Evolutionary conservation across 805 yeast genomes (phyloP).

Genomic region (Candida sanyiensis): DNA sequence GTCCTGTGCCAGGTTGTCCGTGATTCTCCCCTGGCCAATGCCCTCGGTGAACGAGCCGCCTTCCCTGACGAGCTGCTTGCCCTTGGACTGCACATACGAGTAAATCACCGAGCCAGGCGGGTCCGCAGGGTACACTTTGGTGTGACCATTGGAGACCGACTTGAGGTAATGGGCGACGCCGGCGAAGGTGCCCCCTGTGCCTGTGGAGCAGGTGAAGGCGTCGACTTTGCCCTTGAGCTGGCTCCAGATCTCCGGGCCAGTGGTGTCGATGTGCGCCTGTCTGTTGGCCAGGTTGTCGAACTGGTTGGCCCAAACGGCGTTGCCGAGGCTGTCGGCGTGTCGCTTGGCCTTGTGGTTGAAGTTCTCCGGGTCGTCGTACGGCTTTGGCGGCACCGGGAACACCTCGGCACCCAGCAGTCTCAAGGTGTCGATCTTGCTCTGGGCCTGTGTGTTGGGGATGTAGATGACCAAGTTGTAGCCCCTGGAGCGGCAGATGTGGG

Average conservation of each 20-base stretch:
- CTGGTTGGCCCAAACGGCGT: conserved; percentile 92
- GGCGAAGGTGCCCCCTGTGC: conserved; percentile 91
- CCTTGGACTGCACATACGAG: conserved; percentile 67
- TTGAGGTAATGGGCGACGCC: conserved; percentile 79
- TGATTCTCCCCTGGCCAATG: conserved; percentile 92
- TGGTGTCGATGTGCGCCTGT: conserved; percentile 81
- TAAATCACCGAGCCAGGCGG: conserved; percentile 91
- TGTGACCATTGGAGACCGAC: conserved; percentile 54
- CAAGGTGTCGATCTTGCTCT: conserved; percentile 69
- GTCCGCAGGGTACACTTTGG: conserved; percentile 72
- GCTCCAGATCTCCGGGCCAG: conserved; percentile 91
- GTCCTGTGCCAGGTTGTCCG: conserved; percentile 73
- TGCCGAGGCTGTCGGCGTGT: conserved; percentile 69
- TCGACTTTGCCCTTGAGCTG: conserved; percentile 74
- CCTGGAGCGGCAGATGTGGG: conserved; percentile 71
- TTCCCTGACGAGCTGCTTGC: conserved; percentile 58
- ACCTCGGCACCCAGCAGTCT: conserved; percentile 80
- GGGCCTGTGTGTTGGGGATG: conserved; percentile 89
- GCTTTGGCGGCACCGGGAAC: conserved; percentile 82
- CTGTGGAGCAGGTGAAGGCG: conserved; percentile 86
- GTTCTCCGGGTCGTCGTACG: conserved; percentile 75
- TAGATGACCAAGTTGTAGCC: conserved; percentile 83
- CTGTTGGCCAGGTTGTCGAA: conserved; percentile 86
- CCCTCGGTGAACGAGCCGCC: conserved; percentile 95
- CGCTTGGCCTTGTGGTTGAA: conserved; percentile 83